Percentiles rank a stretch among this genome's conserved stretches.
Evolutionary conservation across 257 asterid genomes (phyloP).

Genomic region (Solanum pennellii): DNA sequence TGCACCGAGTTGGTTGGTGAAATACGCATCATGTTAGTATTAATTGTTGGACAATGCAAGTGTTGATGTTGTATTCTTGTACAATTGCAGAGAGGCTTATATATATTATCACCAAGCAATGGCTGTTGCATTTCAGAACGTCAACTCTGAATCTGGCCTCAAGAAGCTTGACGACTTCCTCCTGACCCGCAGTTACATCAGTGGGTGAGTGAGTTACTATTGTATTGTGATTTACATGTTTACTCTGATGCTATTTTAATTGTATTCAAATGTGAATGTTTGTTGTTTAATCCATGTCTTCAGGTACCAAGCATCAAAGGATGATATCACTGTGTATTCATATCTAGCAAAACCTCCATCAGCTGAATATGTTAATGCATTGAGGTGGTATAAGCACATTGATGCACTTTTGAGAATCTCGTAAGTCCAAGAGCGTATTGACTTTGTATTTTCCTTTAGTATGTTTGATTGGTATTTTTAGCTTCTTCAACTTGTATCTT

Average conservation of each 20-base stretch:
- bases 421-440: slow-evolving; percentile 13
- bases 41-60: not conserved
- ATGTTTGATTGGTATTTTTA: not conserved
- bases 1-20: not conserved
- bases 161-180: slow-evolving; percentile 92
- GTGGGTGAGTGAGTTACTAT: slow-evolving; percentile 53
- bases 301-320: slow-evolving; percentile 84
- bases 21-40: not conserved
- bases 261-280: not conserved
- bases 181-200: slow-evolving; percentile 66
- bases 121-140: slow-evolving; percentile 57
- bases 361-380: slow-evolving; percentile 40
- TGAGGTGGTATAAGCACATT: slow-evolving; percentile 54
- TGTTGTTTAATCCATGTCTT: not conserved
- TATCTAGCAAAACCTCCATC: slow-evolving; percentile 52
- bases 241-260: not conserved
- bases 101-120: slow-evolving; percentile 16
- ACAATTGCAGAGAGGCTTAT: not conserved
- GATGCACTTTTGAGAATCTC: slow-evolving; percentile 48
- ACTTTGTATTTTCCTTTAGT: not conserved
- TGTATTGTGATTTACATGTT: not conserved
- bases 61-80: not conserved
- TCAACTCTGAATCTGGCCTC: slow-evolving; percentile 50
- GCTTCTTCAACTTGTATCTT: not conserved
- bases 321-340: slow-evolving; percentile 56